Conservation (phyloP, 495 filamentous ascomycete species). For the Penicillium odoratum region DNA sequence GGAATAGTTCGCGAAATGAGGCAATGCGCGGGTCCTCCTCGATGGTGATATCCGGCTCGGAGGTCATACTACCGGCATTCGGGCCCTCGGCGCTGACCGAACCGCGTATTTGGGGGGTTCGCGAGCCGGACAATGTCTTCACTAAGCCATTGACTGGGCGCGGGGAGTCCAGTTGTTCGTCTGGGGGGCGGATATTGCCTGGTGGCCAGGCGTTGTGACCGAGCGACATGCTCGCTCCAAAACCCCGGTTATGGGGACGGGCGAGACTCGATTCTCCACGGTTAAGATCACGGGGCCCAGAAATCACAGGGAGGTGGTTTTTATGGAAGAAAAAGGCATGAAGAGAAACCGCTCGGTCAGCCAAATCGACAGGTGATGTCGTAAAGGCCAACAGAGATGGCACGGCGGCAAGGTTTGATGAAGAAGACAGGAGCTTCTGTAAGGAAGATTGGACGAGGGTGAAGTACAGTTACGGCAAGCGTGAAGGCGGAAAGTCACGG, state of each 20-base stretch:
- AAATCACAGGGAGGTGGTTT: slow-evolving; percentile 30
- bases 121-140: slow-evolving; percentile 44
- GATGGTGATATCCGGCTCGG: slow-evolving; percentile 48
- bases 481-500: slow-evolving; percentile 34
- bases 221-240: slow-evolving; percentile 55
- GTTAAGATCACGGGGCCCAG: slow-evolving; percentile 37
- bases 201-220: slow-evolving; percentile 53
- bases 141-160: slow-evolving; percentile 50
- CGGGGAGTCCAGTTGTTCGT: slow-evolving; percentile 44
- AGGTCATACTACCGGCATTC: slow-evolving; percentile 47
- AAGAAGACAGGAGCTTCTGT: slow-evolving; percentile 38
- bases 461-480: slow-evolving; percentile 36
- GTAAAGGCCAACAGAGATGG: slow-evolving; percentile 39
- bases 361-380: slow-evolving; percentile 30
- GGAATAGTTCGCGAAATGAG: slow-evolving; percentile 61
- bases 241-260: slow-evolving; percentile 49
- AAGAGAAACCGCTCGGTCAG: slow-evolving; percentile 21
- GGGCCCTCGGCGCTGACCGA: slow-evolving; percentile 49
- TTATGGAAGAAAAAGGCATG: slow-evolving; percentile 38
- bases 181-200: slow-evolving; percentile 48
- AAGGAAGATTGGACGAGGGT: slow-evolving; percentile 46
- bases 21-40: slow-evolving; percentile 68
- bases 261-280: slow-evolving; percentile 51
- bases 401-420: slow-evolving; percentile 37
- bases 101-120: slow-evolving; percentile 51